Base-by-base conservation (phyloP, 768 basidiomycete genomes). In the Tephrocybe sp. region DNA sequence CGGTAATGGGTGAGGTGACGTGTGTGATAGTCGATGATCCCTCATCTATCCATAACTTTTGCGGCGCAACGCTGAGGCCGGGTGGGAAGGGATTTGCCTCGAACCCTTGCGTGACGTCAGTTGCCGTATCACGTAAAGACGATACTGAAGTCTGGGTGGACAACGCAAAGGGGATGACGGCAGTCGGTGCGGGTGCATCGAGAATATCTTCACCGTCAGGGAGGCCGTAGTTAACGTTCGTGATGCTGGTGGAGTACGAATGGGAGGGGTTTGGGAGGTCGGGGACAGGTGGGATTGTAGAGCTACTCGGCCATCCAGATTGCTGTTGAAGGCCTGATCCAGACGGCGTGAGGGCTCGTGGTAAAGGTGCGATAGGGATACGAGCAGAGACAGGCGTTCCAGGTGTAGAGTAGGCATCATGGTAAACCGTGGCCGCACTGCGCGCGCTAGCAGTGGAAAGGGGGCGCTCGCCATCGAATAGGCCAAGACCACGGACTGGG, bases 331-430 rank as follows among this genome's bases (percentile, higher is more conserved):
- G n/a, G 14, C 30, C 37, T n/a, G 53, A 36, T 8, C 64, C 68
- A 3, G 72, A 67, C 30, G 80, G 78, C 2, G 80, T 78, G 50
- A 78, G 44, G 8, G 78, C 81, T 32, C 77, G 68, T 4, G 75
- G 77, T 8, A 73, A 73, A 41, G 77, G 74, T 1, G 72, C 55
- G 38, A 75, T 50, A 1, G 59, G 60, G 15, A 68, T 48, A 10
- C 62, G 62, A 5, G 15, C 30, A 12, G 51, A 52, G 18, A 69
- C 58, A 5, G 74, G 74, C 7, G 73, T 75, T 36, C 65, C 66
- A 18, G 80, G 76, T 14, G 81, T 80, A 0, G 84, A 84, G 3
- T 65, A 51, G 0, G 86, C 86, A 58, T 88, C 86, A 54, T 83
- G 81, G 57, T 83, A 88, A 2, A 84, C 58, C 0, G 84, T 86